Evolutionary conservation across 352 stramenopile genomes (phyloP), one percentile per base, ranked within the genome.

Genomic region (Phytophthora pinifolia): DNA sequence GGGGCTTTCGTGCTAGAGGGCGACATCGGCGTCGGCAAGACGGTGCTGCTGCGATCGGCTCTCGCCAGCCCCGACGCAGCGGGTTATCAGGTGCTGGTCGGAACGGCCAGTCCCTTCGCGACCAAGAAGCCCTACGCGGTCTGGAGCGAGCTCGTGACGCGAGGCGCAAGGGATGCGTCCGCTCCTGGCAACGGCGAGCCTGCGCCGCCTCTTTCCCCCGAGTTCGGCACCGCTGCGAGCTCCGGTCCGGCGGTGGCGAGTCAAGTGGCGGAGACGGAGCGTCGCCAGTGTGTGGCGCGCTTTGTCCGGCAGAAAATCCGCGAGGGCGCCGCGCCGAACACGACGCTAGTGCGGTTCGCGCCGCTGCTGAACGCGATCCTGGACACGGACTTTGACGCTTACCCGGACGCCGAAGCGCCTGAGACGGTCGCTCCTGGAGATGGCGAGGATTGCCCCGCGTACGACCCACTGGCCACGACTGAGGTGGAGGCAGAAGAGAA

Each of bases 21-120:
- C 17, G 85, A 93, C 31, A 92, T 92, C 58, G 85, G 85, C 9
- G 72, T 93, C 17, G 85, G 85, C 20, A 95, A 95, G 62, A 93
- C 79, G 0, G 70, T 89, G 34, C 42, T 95, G n/a, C 64, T 93
- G 38, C 72, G 81, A 37, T 79, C 74, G 4, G 74, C 83, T 8
- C 63, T 92, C 25, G 65, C 72, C 27, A 63, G 64, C 15, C 77
- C 73, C 0, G 72, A 88, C 44, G 66, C 67, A 3, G 70, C 67
- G 4, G 51, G 65, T 18, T 89, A 81, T 50, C 75, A 83, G 29
- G 71, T 94, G 6, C 54, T 89, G 4, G 65, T 86, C 32, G 80
- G 79, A 13, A 91, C 82, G 31, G 83, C 84, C n/a, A 88, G 71
- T 15, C 72, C 84, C 7, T 92, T 91, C 41, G 65, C 70, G 12